phyloP scores from a whole-genome alignment of 2,329 filamentous ascomycete species.

The Stagonosporopsis chrysanthemi region DNA sequence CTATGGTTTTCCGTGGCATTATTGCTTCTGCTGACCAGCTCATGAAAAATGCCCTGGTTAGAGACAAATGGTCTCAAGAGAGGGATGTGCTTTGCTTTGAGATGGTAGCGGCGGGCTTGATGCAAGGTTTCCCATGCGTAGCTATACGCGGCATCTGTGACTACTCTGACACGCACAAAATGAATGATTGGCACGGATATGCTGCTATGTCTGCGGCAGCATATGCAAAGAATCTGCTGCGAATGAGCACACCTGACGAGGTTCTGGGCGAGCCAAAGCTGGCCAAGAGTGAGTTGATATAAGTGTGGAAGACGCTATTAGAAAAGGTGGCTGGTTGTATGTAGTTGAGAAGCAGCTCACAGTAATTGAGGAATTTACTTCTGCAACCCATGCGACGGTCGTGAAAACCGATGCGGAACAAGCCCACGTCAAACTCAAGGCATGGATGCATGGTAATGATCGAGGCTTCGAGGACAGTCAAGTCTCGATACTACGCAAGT shows the following conservation, averaged over 20 bases:
- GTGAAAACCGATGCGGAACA: too few species aligned
- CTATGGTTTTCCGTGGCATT: slow-evolving; percentile 5
- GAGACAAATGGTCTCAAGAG: not conserved
- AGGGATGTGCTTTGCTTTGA: slow-evolving; percentile 8
- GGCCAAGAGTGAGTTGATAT: too few species aligned
- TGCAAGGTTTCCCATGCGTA: slow-evolving; percentile 6
- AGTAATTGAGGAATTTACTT: too few species aligned
- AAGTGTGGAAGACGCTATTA: too few species aligned
- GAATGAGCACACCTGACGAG: not conserved
- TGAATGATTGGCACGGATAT: slow-evolving; percentile 12
- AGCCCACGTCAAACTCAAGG: too few species aligned
- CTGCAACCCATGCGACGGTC: too few species aligned
- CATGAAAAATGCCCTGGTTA: slow-evolving; percentile 6
- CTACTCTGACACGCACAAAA: slow-evolving; percentile 9
- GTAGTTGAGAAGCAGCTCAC: too few species aligned
- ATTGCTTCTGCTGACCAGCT: slow-evolving; percentile 17
- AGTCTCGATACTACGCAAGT: too few species aligned
- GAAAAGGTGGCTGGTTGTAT: too few species aligned
- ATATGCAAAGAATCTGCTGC: slow-evolving; percentile 2
- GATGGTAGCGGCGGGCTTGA: too few species aligned
- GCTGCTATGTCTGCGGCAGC: slow-evolving; percentile 6
- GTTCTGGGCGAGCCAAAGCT: not conserved
- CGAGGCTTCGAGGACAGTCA: too few species aligned
- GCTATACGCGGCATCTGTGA: slow-evolving; percentile 13
- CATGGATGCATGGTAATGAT: too few species aligned